Conservation (phyloP, 2,329 filamentous ascomycete genomes). For the Diplodia corticola region DNA sequence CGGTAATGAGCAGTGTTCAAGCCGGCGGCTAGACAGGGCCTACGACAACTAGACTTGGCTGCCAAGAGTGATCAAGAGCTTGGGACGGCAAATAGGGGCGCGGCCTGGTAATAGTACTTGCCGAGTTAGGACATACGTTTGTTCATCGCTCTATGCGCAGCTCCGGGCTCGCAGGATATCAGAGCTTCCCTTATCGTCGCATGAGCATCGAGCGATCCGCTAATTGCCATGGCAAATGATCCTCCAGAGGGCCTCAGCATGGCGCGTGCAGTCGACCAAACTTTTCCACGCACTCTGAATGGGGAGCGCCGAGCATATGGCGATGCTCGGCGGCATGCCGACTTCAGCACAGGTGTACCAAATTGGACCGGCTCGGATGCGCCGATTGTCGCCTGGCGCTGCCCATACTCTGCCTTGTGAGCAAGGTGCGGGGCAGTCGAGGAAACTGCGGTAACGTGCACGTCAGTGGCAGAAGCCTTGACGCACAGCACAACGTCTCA, state of each 20-base stretch:
- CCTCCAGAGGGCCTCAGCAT: background rate
- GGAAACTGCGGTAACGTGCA: background rate
- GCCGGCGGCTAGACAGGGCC: slow-evolving; percentile 1
- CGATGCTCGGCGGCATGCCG: background rate
- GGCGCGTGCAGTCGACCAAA: background rate
- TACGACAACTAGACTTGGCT: background rate
- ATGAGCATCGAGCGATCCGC: slow-evolving; percentile 13
- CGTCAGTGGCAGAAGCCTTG: background rate
- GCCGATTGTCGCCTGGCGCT: background rate
- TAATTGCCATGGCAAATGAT: slow-evolving; percentile 11
- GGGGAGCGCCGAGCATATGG: background rate
- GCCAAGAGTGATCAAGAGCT: slow-evolving; percentile 6
- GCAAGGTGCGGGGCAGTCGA: background rate
- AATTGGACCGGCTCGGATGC: background rate
- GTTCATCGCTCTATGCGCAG: background rate
- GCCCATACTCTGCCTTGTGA: background rate
- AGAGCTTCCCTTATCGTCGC: slow-evolving; percentile 1
- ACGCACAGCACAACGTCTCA: background rate
- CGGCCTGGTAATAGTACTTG: background rate
- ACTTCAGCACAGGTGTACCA: background rate
- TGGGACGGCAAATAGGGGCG: slow-evolving; percentile 12
- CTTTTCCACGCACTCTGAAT: background rate
- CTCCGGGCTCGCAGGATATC: slow-evolving; percentile 1
- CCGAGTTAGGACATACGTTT: background rate
- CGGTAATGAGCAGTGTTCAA: slow-evolving; percentile 5